Conservation (phyloP, 257 asterid species). For the Thymus quinquecostatus region DNA sequence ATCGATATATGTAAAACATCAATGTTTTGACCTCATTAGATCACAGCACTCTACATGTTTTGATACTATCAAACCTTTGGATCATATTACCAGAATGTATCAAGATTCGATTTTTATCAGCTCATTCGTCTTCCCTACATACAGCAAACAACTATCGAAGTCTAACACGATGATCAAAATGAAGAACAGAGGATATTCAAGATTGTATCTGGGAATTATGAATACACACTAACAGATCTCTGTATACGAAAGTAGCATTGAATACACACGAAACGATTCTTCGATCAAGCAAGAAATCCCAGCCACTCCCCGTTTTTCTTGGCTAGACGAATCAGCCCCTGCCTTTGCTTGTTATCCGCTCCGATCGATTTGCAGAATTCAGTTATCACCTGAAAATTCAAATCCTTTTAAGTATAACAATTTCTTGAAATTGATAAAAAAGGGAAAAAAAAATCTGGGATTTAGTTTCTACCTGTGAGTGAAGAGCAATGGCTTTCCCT, state of each 20-base stretch:
- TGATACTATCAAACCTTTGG: neutral
- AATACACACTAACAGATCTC: slow-evolving; percentile 29
- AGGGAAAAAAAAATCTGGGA: neutral
- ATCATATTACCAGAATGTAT: neutral
- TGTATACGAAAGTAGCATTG: neutral
- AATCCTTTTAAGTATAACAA: neutral
- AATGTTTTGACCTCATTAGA: slow-evolving; percentile 4
- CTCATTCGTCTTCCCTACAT: neutral
- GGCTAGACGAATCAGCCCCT: slow-evolving; percentile 85
- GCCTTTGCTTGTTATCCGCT: slow-evolving; percentile 87
- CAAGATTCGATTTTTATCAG: neutral
- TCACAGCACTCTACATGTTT: neutral
- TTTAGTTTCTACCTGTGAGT: slow-evolving; percentile 70
- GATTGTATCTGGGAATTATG: slow-evolving; percentile 12
- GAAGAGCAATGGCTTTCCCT: slow-evolving; percentile 96
- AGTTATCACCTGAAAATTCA: slow-evolving; percentile 62
- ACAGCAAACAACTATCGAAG: neutral
- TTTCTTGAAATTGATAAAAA: neutral
- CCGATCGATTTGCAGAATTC: slow-evolving; percentile 97
- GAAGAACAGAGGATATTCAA: neutral
- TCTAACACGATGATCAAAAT: neutral
- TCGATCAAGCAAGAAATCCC: slow-evolving; percentile 72
- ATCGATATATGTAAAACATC: neutral
- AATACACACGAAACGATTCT: neutral
- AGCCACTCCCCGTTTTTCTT: slow-evolving; percentile 93